Base-by-base conservation (phyloP, 2,329 filamentous ascomycete genomes). In the Exserohilum rostratum region DNA sequence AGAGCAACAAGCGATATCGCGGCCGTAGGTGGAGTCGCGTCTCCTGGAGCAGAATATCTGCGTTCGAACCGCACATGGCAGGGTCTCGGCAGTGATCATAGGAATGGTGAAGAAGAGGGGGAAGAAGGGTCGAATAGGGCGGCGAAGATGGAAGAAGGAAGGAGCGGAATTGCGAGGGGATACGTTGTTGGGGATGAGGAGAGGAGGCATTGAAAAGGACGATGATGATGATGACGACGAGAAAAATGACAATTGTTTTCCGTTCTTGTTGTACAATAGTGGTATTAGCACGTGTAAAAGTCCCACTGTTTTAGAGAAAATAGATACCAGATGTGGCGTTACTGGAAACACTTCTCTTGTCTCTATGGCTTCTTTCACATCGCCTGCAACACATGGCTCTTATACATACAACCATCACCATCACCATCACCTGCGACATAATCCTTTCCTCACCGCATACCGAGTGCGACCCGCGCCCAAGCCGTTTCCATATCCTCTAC, bases 11-110 rank as follows among this genome's bases (percentile, higher is more conserved):
- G 88, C 2, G 89, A 96, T 61, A 64, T 98, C 15, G 89, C 91
- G 0, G 87, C 87, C 40, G 86, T 98, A 63, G 93, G 93, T 46
- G 91, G 92, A 6, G 85, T 93, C 0, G 82, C 89, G n/a, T 98
- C 93, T 40, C 95, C 95, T 0, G 95, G 91, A 0, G 95, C 95
- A 0, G 91, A 97, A 73, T 98, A 85, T 65, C 78, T 99, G 59
- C 85, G 88, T 29, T 90, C 88, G 3, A 85, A 93, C 67, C 80
- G 95, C 52, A 96, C 91, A 3, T 99, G 95, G 95, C 89, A 89
- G 69, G 95, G 95, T 0, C 77, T 99, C 20, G 95, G 95, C 0
- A 96, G 86, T 58, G 95, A 99, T 72, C 96, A 92, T 66, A 81
- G 83, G 54, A 77, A 76, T 61, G 85, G 85, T 48, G 85, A 85